phyloP scores from a whole-genome alignment of 495 filamentous ascomycete species.

The Lineolata rhizophorae region DNA sequence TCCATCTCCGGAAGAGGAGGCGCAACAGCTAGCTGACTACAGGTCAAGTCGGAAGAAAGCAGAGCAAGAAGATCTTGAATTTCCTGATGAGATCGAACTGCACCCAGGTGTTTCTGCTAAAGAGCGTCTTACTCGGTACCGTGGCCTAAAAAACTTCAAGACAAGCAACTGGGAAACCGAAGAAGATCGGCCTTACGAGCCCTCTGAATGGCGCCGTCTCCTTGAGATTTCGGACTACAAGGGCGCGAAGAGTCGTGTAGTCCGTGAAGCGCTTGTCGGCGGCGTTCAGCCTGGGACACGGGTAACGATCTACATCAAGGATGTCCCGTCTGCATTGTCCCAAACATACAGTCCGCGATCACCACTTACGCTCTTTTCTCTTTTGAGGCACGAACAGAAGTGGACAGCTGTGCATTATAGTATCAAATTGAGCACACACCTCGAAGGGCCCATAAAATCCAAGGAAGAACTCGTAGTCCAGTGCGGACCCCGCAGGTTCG shows the following conservation, averaged over 20 bases:
- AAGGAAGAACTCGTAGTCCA: slow-evolving; percentile 83
- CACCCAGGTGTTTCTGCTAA: slow-evolving; percentile 68
- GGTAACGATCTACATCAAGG: slow-evolving; percentile 58
- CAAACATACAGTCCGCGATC: slow-evolving; percentile 29
- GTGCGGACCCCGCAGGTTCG: slow-evolving; percentile 62
- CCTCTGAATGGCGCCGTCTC: slow-evolving; percentile 71
- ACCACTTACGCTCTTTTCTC: slow-evolving; percentile 54
- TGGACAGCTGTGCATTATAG: slow-evolving; percentile 68
- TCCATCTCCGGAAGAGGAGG: slow-evolving; percentile 70
- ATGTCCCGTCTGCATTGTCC: slow-evolving; percentile 36
- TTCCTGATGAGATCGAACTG: slow-evolving; percentile 92
- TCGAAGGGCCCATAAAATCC: slow-evolving; percentile 51
- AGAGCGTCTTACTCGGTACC: slow-evolving; percentile 64
- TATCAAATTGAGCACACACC: slow-evolving; percentile 54
- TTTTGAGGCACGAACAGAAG: slow-evolving; percentile 90
- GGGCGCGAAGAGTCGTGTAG: slow-evolving; percentile 45
- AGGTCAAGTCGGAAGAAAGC: slow-evolving; percentile 52
- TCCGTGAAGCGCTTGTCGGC: slow-evolving; percentile 64
- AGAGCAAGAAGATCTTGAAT: slow-evolving; percentile 79
- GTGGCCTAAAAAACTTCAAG: slow-evolving; percentile 75
- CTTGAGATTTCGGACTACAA: slow-evolving; percentile 71
- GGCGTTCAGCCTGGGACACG: slow-evolving; percentile 66
- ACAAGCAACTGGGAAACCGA: slow-evolving; percentile 71
- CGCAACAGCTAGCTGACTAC: slow-evolving; percentile 54
- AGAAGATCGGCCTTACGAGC: slow-evolving; percentile 67